Evolutionary conservation across 2,329 filamentous ascomycete genomes (phyloP).

Genomic region (Neofusicoccum sp.): DNA sequence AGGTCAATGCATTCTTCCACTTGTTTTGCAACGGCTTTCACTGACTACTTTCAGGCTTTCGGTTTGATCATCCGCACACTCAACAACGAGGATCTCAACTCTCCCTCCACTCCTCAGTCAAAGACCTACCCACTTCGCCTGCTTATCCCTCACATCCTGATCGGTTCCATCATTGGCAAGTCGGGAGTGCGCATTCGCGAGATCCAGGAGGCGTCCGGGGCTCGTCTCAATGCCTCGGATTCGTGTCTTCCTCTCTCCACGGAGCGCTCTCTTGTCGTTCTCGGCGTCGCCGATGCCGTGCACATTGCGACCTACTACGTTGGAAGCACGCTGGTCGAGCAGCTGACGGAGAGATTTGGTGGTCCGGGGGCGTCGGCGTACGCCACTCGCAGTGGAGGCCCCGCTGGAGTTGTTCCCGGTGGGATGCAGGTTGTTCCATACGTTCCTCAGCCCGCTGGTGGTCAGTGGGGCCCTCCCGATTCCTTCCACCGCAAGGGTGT

Average conservation of each 20-base stretch:
- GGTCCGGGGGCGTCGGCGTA: conserved; percentile 97
- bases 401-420: conserved; percentile 88
- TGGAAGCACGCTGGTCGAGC: conserved; percentile 94
- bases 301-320: conserved; percentile 99
- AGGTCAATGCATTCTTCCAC: conserved; percentile 57
- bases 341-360: conserved; percentile 93
- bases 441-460: conserved; percentile 85
- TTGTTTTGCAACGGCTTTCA: conserved; percentile 28
- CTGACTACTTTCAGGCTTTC: conserved; percentile 65
- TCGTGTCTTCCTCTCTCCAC: conserved; percentile 91
- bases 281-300: conserved; percentile 95
- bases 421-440: conserved; percentile 99
- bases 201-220: conserved; percentile 96
- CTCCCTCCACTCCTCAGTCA: conserved; percentile 85
- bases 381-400: conserved; percentile 88
- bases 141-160: conserved; percentile 93
- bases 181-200: conserved; percentile 93
- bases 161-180: conserved; percentile 98
- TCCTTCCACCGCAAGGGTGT: conserved; percentile 51
- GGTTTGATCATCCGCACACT: conserved; percentile 96
- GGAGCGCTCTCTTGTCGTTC: conserved; percentile 94
- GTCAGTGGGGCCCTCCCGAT: conserved; percentile 88
- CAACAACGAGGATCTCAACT: conserved; percentile 90
- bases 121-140: conserved; percentile 97
- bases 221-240: conserved; percentile 93